phyloP scores from a whole-genome alignment of 169 alveolate genomes.

The Eimeria mitis region DNA sequence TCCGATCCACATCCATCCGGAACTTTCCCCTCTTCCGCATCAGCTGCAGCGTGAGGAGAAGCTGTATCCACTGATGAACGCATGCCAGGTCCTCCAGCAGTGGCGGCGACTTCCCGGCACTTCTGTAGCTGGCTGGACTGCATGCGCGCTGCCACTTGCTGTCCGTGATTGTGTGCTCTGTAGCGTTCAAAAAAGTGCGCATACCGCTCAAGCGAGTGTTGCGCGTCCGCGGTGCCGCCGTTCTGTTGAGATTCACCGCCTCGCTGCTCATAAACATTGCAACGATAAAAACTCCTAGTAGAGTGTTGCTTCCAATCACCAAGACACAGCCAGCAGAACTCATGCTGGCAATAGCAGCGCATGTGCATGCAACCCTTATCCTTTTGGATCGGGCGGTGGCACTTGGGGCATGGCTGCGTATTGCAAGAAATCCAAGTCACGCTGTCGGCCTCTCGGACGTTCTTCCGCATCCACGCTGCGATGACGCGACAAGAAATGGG shows the following conservation, averaged over 20 bases:
- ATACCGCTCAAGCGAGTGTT: slow-evolving; percentile 79
- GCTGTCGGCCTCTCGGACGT: slow-evolving; percentile 87
- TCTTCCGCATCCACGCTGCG: slow-evolving; percentile 85
- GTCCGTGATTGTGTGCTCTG: slow-evolving; percentile 79
- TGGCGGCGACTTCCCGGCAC: slow-evolving; percentile 64
- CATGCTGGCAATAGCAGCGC: slow-evolving; percentile 91
- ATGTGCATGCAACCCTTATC: slow-evolving; percentile 95
- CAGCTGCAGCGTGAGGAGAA: background rate
- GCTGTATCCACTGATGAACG: background rate
- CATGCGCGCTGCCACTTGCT: slow-evolving; percentile 75
- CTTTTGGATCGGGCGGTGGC: slow-evolving; percentile 90
- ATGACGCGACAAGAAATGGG: slow-evolving; percentile 90
- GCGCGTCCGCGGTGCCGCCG: slow-evolving; percentile 36
- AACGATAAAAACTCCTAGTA: slow-evolving; percentile 55
- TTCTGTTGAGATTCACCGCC: slow-evolving; percentile 44
- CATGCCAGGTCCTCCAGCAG: slow-evolving; percentile 17
- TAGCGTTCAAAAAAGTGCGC: slow-evolving; percentile 82
- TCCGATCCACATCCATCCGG: background rate
- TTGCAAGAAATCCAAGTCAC: slow-evolving; percentile 91
- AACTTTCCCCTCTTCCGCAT: background rate
- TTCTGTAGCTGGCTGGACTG: slow-evolving; percentile 52
- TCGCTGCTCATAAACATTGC: slow-evolving; percentile 73
- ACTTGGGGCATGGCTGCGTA: slow-evolving; percentile 91
- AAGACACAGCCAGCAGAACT: slow-evolving; percentile 94
- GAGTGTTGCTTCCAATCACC: slow-evolving; percentile 89